Evolutionary conservation across 441 rosid species (phyloP).

Genomic region (Jatropha multifida): DNA sequence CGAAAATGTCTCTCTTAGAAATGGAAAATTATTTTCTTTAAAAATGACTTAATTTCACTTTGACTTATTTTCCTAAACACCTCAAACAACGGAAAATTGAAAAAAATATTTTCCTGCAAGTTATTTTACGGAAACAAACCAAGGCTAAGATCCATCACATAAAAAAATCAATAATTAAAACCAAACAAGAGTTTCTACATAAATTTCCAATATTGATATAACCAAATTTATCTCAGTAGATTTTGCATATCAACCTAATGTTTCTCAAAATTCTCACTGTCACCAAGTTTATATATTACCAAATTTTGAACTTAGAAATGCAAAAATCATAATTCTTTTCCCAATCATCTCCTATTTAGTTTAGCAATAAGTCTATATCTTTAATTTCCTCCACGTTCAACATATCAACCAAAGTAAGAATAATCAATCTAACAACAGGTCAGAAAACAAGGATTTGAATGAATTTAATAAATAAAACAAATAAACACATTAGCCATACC

Average conservation of each 20-base stretch:
- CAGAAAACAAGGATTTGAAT: background rate
- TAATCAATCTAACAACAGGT: background rate
- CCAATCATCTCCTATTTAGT: background rate
- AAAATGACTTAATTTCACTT: too few relatives aligned
- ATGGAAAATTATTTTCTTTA: too few relatives aligned
- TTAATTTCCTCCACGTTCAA: background rate
- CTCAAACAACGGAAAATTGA: too few relatives aligned
- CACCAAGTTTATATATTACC: conserved; percentile 5
- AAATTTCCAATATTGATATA: too few relatives aligned
- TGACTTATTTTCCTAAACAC: too few relatives aligned
- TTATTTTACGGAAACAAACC: too few relatives aligned
- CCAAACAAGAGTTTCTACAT: background rate
- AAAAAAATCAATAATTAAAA: background rate
- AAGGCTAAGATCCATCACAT: background rate
- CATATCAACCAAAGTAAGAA: background rate
- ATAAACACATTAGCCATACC: conserved; percentile 40
- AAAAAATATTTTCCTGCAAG: too few relatives aligned
- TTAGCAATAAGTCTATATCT: background rate
- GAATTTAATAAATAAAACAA: background rate
- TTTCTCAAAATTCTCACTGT: background rate
- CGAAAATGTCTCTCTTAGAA: too few relatives aligned
- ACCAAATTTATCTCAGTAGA: background rate
- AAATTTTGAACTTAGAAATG: conserved; percentile 14
- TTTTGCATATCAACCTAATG: conserved; percentile 1
- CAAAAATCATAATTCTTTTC: background rate